Evolutionary conservation across 805 yeast species (phyloP), one percentile per base, ranked within the genome.

Genomic region (Saturnispora serradocipensis): DNA sequence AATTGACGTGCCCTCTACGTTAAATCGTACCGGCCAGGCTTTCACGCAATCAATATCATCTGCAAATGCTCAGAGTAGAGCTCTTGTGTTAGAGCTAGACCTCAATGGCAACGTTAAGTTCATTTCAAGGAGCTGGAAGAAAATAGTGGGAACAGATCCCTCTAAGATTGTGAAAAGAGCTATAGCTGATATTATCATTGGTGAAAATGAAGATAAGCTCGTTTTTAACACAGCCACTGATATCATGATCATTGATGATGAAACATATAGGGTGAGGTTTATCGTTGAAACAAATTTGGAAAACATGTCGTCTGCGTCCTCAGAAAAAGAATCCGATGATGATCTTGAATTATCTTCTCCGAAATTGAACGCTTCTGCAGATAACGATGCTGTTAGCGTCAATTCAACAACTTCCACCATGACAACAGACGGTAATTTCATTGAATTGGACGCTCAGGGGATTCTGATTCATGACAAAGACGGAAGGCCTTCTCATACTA

Each of bases 361-460:
- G 30, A 39, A 46, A 11, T 39, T 43, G 20, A 38, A 49, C 32
- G 51, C 50, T 22, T 55, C 56, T 16, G 24, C 42, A 3, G 63
- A 60, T 45, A 54, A 58, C 43, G 67, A 64, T 36, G 59, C 65
- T 2, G 51, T 56, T 3, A 64, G 70, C 48, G 32, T 61, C 1
- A 61, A 60, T 48, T 64, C 69, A 1, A 52, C 58, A 2, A 45
- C 61, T 3, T 67, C 72, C 11, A 59, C 71, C 1, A 55, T 74
- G n/a, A 68, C 78, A 0, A 81, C 82, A 18, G 80, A 81, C 59
- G 85, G 84, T 6, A 80, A 76, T 9, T 68, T 77, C 15, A 77
- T 83, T 8, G 91, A 87, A 57, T 70, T 90, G 39, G 98, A 91
- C 65, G 98, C 97, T 0, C 97, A 91, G 62, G 99, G 99, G 3